phyloP scores from a whole-genome alignment of 176 grass and related monocot species.

The Hsuehochloa calcarea region DNA sequence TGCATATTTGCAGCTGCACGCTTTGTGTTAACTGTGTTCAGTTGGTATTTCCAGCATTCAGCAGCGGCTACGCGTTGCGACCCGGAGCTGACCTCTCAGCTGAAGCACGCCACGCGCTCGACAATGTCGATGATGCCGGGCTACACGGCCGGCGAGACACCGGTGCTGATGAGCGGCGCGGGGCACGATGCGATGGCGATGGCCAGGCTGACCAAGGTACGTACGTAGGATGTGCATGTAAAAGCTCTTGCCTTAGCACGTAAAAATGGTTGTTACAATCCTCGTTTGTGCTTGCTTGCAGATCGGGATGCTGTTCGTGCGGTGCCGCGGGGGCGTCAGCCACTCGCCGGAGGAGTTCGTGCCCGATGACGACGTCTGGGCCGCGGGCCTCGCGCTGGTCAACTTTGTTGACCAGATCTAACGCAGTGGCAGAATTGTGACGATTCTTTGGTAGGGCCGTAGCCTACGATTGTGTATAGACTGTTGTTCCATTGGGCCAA shows the following conservation, averaged over 20 bases:
- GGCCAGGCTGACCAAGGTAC: slow-evolving; percentile 74
- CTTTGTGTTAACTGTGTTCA: not conserved
- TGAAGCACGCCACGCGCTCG: slow-evolving; percentile 54
- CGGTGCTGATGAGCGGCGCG: slow-evolving; percentile 91
- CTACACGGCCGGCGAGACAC: slow-evolving; percentile 27
- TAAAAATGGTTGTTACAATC: not conserved
- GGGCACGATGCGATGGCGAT: slow-evolving; percentile 97
- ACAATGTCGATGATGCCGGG: slow-evolving; percentile 32
- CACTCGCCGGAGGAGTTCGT: slow-evolving; percentile 93
- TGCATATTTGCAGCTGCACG: not conserved
- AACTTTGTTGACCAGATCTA: slow-evolving; percentile 62
- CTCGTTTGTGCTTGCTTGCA: slow-evolving; percentile 11
- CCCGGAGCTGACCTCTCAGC: slow-evolving; percentile 52
- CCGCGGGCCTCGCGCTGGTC: slow-evolving; percentile 68
- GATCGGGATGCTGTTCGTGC: slow-evolving; percentile 91
- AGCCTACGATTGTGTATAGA: slow-evolving; percentile 31
- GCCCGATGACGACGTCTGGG: slow-evolving; percentile 82
- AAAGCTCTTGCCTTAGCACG: not conserved
- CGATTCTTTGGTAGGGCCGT: slow-evolving; percentile 11
- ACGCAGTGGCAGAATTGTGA: slow-evolving; percentile 6
- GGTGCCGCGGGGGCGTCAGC: slow-evolving; percentile 75
- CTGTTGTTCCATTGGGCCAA: not conserved
- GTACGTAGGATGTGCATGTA: not conserved
- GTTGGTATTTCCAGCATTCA: slow-evolving; percentile 52
- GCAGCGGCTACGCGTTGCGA: slow-evolving; percentile 65